Conservation (phyloP, 345 rosid genomes). For the Linum trigynum region DNA sequence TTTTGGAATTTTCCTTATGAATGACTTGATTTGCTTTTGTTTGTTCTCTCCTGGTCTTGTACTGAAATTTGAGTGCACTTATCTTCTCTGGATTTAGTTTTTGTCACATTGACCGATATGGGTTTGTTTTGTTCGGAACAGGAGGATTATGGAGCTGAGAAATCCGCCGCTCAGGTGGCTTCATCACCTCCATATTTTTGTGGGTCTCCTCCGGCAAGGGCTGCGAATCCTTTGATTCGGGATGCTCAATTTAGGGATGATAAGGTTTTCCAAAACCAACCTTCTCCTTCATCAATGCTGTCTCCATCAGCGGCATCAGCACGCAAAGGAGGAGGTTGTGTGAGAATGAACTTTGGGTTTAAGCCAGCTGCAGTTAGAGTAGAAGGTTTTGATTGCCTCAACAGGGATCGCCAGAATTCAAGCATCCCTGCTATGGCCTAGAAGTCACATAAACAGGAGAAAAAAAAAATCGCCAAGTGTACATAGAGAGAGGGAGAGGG, state of each 20-base stretch:
- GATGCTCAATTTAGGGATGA: conserved; percentile 82
- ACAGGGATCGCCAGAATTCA: conserved; percentile 87
- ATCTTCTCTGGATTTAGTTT: too few species aligned
- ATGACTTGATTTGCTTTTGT: background rate
- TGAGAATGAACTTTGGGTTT: conserved; percentile 61
- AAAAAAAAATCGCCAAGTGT: background rate
- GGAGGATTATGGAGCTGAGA: conserved; percentile 58
- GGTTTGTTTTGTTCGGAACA: conserved; percentile 15
- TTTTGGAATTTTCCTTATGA: too few species aligned
- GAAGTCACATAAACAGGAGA: conserved; percentile 26
- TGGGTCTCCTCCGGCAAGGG: conserved; percentile 92
- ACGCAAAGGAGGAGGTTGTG: conserved; percentile 52
- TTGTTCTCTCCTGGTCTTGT: background rate
- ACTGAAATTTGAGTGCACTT: background rate
- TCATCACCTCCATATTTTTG: conserved; percentile 62
- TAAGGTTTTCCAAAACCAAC: conserved; percentile 29
- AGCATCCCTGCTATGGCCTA: conserved; percentile 98
- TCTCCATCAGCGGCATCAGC: conserved; percentile 36
- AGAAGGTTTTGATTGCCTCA: conserved; percentile 99
- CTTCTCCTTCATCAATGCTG: conserved; percentile 42
- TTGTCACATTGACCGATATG: too few species aligned
- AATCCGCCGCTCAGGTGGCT: conserved; percentile 31
- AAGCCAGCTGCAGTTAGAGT: conserved; percentile 91
- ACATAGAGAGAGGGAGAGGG: conserved; percentile 10
- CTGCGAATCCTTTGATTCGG: conserved; percentile 63